phyloP scores from a whole-genome alignment of 495 filamentous ascomycete genomes.

The Penicillium ochrochloron region DNA sequence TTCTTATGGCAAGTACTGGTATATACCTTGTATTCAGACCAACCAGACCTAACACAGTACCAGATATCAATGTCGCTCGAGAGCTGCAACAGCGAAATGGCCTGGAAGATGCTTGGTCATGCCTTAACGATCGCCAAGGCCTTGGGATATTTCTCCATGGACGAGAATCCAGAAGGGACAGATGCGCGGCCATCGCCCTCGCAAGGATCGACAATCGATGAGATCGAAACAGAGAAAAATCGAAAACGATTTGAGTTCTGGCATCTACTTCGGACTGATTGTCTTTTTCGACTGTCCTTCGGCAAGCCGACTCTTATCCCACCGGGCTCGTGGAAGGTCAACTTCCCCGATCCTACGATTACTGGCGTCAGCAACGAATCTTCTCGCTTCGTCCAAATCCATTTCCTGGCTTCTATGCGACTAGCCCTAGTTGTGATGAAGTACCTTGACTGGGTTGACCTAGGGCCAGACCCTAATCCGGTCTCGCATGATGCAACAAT shows the following conservation, averaged over 20 bases:
- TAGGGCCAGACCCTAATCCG: background rate
- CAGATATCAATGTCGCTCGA: background rate
- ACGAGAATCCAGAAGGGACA: background rate
- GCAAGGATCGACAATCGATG: background rate
- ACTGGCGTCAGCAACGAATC: background rate
- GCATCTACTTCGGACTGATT: background rate
- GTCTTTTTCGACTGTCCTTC: background rate
- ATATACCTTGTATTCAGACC: background rate
- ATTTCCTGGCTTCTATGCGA: conserved; percentile 2
- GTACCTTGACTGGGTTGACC: background rate
- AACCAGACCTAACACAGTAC: background rate
- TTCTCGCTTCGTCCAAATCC: background rate
- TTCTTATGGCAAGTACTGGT: background rate
- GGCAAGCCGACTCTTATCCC: conserved; percentile 4
- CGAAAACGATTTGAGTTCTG: conserved; percentile 6
- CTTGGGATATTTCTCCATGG: background rate
- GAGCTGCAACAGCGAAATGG: background rate
- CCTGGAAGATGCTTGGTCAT: conserved; percentile 1
- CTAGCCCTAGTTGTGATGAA: background rate
- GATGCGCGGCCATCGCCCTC: background rate
- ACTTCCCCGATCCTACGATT: conserved; percentile 2
- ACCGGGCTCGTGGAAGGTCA: background rate
- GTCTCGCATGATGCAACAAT: background rate
- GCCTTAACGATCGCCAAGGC: background rate
- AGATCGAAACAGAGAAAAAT: background rate